phyloP scores from a whole-genome alignment of 176 grass and related monocot species.

The Phoenix roebelenii region DNA sequence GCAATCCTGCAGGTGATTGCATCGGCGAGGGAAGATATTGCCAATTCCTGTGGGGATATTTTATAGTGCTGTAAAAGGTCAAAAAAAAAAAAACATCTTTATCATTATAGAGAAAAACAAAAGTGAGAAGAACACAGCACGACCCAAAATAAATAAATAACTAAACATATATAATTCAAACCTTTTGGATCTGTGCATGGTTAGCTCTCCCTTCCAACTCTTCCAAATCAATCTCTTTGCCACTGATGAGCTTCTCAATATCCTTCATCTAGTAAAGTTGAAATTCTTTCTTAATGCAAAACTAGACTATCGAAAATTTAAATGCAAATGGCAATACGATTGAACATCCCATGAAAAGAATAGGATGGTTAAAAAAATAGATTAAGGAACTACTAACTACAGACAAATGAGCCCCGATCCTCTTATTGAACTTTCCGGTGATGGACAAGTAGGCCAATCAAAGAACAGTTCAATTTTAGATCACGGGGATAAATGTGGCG shows the following conservation, averaged over 20 bases:
- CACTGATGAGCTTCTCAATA: slow-evolving; percentile 52
- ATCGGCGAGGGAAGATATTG: slow-evolving; percentile 26
- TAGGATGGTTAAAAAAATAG: too few relatives aligned
- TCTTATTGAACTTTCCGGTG: too few relatives aligned
- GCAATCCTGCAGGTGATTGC: slow-evolving; percentile 69
- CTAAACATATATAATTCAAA: slow-evolving; percentile 17
- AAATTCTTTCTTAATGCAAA: neutral
- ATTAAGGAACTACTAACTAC: too few relatives aligned
- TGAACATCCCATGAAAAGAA: too few relatives aligned
- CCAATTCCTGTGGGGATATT: slow-evolving; percentile 63
- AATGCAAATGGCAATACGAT: too few relatives aligned
- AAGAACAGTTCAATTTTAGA: too few relatives aligned
- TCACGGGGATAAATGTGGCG: too few relatives aligned
- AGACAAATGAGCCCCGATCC: too few relatives aligned
- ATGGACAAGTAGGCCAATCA: too few relatives aligned
- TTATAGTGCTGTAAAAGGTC: slow-evolving; percentile 57
- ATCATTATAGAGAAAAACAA: neutral
- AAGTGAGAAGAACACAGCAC: neutral
- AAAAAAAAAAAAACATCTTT: neutral
- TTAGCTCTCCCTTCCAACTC: slow-evolving; percentile 60
- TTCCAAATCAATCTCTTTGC: slow-evolving; percentile 48
- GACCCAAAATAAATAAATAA: neutral
- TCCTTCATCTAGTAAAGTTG: slow-evolving; percentile 46
- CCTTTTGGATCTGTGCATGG: slow-evolving; percentile 60
- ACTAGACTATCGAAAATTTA: slow-evolving; percentile 2